Base-by-base conservation (phyloP, 1,284 basidiomycete species). In the Wallemia hederae region DNA sequence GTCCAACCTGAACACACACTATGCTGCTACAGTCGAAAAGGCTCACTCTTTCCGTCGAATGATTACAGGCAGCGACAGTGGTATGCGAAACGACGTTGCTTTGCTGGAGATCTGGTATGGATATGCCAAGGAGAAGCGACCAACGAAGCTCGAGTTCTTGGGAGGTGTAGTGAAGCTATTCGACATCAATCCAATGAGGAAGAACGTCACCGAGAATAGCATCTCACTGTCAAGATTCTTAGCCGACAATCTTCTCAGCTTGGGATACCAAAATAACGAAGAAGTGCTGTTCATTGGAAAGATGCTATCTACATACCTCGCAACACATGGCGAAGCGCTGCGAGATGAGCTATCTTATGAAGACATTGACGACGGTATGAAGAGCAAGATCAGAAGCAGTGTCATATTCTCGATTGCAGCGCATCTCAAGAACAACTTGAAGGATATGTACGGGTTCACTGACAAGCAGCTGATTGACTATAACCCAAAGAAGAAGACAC, bases 221-320 rank as follows among this genome's bases (percentile, higher is more conserved):
- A 75, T 89, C 27, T 78, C 82, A 27, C 86, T 97, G 65, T 78
- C 78, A 0, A 80, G 88, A 58, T 99, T 87, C 71, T 82, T 97
- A 75, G 84, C 87, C 0, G 94, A 98, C 70, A 96, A 94, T 67
- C 81, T 98, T 62, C 78, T 88, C 0, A 75, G 81, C 1, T 78
- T 99, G 62, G 89, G 96, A 59, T 97, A 91, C 74, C 94, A 90
- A 73, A 84, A 85, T 0, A 81, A 84, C 67, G 94, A 99, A 69
- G 94, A 98, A 72, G 80, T 84, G 1, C 74, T 97, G 62, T 79
- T 82, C 0, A 80, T 97, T 22, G 78, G 96, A 66, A 83, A 83
- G 64, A 78, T 79, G 60, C 76, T 96, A 58, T 90, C 85, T 2
- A 75, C 77, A 14, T 77, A 87, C 11, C 73, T 97, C 34, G 90